Conservation (phyloP, 768 basidiomycete genomes). For the Favolaschia claudopus region DNA sequence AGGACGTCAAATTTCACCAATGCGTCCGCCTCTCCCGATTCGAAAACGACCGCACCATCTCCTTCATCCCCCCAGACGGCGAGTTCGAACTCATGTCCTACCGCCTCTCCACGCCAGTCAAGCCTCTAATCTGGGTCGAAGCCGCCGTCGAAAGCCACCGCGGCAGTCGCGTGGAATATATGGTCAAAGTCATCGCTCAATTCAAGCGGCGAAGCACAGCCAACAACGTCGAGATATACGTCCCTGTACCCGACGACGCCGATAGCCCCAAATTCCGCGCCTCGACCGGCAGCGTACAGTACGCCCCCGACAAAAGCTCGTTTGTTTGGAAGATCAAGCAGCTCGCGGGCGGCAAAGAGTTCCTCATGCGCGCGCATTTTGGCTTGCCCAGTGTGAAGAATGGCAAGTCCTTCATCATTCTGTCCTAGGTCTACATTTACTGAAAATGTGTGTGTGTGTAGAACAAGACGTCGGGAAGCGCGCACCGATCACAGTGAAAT, state of each 20-base stretch:
- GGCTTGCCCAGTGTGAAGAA: constrained; percentile 92
- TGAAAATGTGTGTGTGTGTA: constrained; percentile 28
- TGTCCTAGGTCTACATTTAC: not conserved
- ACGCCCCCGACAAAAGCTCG: constrained; percentile 96
- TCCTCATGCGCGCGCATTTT: constrained; percentile 98
- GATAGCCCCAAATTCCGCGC: constrained; percentile 98
- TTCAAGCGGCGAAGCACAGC: constrained; percentile 97
- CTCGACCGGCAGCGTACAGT: constrained; percentile 93
- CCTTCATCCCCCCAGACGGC: constrained; percentile 98
- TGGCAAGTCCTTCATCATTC: constrained; percentile 61
- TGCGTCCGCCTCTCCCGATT: constrained; percentile 97
- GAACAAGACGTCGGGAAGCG: constrained; percentile 87
- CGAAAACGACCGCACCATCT: constrained; percentile 98
- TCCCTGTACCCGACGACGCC: constrained; percentile 98
- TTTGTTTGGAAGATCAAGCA: constrained; percentile 99
- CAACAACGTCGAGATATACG: constrained; percentile 98
- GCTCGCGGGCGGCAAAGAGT: constrained; percentile 93
- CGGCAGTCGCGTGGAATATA: constrained; percentile 94
- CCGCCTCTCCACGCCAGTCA: constrained; percentile 94
- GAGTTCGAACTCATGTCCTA: constrained; percentile 99
- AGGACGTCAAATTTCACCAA: constrained; percentile 99
- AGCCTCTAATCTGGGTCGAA: constrained; percentile 97
- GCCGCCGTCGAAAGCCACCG: constrained; percentile 94
- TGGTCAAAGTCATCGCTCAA: constrained; percentile 95
- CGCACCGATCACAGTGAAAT: constrained; percentile 95